Evolutionary conservation across 805 yeast species (phyloP).

Genomic region (Metschnikowia sp.): DNA sequence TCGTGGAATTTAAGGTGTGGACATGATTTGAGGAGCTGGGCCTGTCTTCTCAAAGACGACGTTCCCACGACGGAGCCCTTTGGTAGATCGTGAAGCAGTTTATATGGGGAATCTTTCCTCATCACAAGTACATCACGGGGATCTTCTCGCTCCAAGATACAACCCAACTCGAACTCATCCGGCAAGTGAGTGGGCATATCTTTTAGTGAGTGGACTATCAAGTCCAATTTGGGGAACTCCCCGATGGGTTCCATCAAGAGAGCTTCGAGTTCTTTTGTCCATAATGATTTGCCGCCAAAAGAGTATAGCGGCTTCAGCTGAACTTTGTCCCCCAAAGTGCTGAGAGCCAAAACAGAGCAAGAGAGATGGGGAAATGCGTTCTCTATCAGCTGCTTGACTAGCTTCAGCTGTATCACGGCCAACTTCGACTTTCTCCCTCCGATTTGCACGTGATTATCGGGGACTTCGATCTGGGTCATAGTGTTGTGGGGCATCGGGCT

Average conservation of each 20-base stretch:
- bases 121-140: conserved; percentile 90
- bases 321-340: conserved; percentile 88
- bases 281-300: conserved; percentile 92
- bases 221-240: conserved; percentile 64
- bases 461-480: conserved; percentile 23
- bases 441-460: conserved; percentile 43
- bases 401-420: conserved; percentile 83
- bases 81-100: conserved; percentile 70
- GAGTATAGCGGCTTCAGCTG: conserved; percentile 83
- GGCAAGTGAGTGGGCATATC: conserved; percentile 92
- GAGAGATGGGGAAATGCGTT: conserved; percentile 57
- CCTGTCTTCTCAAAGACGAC: conserved; percentile 88
- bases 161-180: conserved; percentile 84
- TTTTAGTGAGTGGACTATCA: conserved; percentile 90
- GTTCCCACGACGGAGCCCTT: conserved; percentile 88
- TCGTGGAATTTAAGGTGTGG: conserved; percentile 79
- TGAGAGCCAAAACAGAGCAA: conserved; percentile 76
- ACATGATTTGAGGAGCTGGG: conserved; percentile 75
- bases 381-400: conserved; percentile 60
- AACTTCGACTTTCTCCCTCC: conserved; percentile 89
- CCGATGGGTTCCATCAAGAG: conserved; percentile 63
- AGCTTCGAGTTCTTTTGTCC: conserved; percentile 94
- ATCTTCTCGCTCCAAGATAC: conserved; percentile 81
- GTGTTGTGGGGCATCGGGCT: conserved; percentile 19
- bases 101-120: conserved; percentile 62